Conservation (phyloP, 805 yeast genomes). For the Candida jianshihensis region DNA sequence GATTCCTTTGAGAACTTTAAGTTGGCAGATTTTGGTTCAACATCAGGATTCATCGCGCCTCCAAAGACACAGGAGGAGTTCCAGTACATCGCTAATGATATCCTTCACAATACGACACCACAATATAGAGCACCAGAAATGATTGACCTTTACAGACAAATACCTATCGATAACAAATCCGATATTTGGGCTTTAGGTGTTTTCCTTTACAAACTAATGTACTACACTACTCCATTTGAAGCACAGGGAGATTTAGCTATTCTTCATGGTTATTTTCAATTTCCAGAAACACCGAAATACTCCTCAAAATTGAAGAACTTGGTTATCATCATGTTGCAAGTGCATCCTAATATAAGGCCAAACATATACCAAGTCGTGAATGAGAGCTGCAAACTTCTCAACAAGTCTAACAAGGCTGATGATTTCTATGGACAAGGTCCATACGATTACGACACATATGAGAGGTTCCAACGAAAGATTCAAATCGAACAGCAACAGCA, state of each 20-base stretch:
- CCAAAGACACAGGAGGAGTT: conserved; percentile 72
- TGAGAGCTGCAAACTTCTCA: conserved; percentile 56
- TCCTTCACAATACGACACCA: conserved; percentile 87
- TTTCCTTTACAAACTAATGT: conserved; percentile 82
- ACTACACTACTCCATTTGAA: conserved; percentile 93
- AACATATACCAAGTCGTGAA: conserved; percentile 73
- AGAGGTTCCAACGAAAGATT: conserved; percentile 37
- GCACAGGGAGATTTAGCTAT: conserved; percentile 77
- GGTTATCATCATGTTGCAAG: conserved; percentile 73
- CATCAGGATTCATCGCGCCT: conserved; percentile 61
- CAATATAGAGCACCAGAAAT: conserved; percentile 95
- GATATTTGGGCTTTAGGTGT: conserved; percentile 98
- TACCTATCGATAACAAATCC: conserved; percentile 84
- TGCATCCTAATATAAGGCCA: conserved; percentile 77
- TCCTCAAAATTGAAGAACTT: conserved; percentile 69
- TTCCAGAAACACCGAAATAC: conserved; percentile 63
- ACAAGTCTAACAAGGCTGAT: conserved; percentile 40
- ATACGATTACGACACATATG: conserved; percentile 50
- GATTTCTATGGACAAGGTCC: conserved; percentile 41
- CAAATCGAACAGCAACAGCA: conserved; percentile 35
- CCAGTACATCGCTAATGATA: conserved; percentile 73
- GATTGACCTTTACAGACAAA: conserved; percentile 79
- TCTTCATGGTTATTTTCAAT: conserved; percentile 72
- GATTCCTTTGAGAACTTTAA: conserved; percentile 65
- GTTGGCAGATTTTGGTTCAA: conserved; percentile 91